Conservation (phyloP, 331 rosid genomes). For the Quercus tomentella region DNA sequence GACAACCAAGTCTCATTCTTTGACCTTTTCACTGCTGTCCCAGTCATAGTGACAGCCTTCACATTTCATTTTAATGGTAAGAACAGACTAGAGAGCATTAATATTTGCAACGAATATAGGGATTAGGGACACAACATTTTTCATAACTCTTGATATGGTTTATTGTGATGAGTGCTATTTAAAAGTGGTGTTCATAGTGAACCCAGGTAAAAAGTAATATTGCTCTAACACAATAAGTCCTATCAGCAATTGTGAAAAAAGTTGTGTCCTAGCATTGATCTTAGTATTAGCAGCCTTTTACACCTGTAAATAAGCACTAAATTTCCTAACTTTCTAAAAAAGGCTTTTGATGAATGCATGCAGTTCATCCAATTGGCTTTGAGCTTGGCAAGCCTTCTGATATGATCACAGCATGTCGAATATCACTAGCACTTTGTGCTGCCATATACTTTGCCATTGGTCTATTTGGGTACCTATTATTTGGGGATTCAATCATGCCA, state of each 20-base stretch:
- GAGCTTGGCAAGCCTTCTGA: slow-evolving; percentile 72
- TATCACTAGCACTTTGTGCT: slow-evolving; percentile 67
- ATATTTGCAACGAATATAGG: no score
- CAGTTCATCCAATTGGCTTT: slow-evolving; percentile 92
- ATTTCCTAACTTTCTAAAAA: neutral
- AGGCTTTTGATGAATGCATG: slow-evolving; percentile 15
- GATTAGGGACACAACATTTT: no score
- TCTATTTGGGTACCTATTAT: slow-evolving; percentile 81
- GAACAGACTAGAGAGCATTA: neutral
- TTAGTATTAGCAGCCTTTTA: neutral
- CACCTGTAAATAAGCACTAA: neutral
- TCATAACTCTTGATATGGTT: no score
- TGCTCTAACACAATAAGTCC: no score
- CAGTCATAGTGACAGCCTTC: slow-evolving; percentile 90
- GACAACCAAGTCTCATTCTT: slow-evolving; percentile 67
- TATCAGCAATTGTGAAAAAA: no score
- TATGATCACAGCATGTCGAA: slow-evolving; percentile 70
- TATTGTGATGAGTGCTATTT: no score
- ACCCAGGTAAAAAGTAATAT: no score
- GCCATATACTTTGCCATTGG: slow-evolving; percentile 65
- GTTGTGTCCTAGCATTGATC: no score
- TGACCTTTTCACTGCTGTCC: slow-evolving; percentile 91
- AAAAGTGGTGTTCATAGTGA: no score
- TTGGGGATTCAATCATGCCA: slow-evolving; percentile 72
- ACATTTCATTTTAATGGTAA: slow-evolving; percentile 89